Conservation (phyloP, 2,329 filamentous ascomycete genomes). For the Sordariomycetes sp. region DNA sequence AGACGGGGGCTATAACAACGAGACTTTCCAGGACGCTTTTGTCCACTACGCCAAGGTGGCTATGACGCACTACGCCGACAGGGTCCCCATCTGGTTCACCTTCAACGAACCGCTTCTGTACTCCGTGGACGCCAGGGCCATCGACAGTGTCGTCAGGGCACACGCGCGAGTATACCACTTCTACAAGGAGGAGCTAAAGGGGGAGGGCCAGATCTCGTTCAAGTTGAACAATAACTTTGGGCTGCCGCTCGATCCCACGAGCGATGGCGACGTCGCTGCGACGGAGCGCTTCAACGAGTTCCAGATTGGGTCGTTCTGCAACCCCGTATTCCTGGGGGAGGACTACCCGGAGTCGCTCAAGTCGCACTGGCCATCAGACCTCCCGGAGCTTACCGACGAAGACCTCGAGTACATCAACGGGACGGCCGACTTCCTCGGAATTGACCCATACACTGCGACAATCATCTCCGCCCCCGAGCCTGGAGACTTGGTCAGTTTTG, state of each 20-base stretch:
- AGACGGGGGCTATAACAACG: constrained; percentile 13
- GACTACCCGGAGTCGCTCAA: constrained; percentile 28
- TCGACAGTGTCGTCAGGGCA: constrained; percentile 28
- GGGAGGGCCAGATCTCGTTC: constrained; percentile 32
- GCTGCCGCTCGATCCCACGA: constrained; percentile 26
- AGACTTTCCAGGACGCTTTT: constrained; percentile 33
- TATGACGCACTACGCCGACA: constrained; percentile 34
- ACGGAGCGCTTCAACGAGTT: constrained; percentile 31
- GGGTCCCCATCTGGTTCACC: constrained; percentile 37
- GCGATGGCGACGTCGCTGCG: constrained; percentile 25
- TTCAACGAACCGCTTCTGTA: constrained; percentile 37
- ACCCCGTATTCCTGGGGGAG: constrained; percentile 35
- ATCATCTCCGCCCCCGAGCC: constrained; percentile 32
- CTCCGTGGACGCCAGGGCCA: constrained; percentile 21
- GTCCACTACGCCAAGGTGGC: constrained; percentile 38
- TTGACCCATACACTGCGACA: constrained; percentile 44
- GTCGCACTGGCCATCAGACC: background rate
- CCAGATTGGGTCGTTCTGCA: constrained; percentile 33
- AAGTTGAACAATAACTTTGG: constrained; percentile 38
- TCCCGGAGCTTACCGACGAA: constrained; percentile 23
- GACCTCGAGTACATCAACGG: constrained; percentile 34
- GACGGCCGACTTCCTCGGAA: constrained; percentile 39
- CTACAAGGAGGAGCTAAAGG: constrained; percentile 39
- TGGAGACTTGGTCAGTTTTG: constrained; percentile 18
- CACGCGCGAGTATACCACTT: constrained; percentile 37